phyloP scores from a whole-genome alignment of 139 green algal species.

The Helicosporidium sp. region DNA sequence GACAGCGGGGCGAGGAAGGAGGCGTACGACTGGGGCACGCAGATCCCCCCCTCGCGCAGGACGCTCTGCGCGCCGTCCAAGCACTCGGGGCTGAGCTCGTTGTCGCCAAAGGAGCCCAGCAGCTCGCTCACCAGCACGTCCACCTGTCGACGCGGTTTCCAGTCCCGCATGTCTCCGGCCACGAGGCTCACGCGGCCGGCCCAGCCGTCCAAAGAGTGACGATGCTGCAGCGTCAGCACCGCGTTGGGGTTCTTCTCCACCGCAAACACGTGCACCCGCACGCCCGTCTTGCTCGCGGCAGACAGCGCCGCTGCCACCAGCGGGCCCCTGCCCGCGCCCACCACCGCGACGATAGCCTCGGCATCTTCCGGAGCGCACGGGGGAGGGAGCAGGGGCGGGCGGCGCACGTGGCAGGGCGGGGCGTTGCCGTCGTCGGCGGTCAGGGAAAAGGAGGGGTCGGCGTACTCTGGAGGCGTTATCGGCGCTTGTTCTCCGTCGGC shows the following conservation, averaged over 20 bases:
- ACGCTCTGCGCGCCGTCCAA: slow-evolving; percentile 77
- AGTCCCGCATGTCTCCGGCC: slow-evolving; percentile 68
- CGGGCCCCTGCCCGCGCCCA: slow-evolving; percentile 78
- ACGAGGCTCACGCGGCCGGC: slow-evolving; percentile 40
- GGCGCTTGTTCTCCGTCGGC: not conserved
- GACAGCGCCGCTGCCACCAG: slow-evolving; percentile 58
- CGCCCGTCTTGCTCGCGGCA: slow-evolving; percentile 23
- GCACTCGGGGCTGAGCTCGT: slow-evolving; percentile 93
- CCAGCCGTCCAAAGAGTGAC: slow-evolving; percentile 9
- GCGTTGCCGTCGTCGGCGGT: not conserved
- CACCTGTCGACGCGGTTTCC: slow-evolving; percentile 47
- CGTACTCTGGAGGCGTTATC: slow-evolving; percentile 12
- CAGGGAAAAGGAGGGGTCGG: not conserved
- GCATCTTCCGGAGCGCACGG: not conserved
- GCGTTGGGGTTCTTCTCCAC: slow-evolving; percentile 98
- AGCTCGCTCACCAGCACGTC: slow-evolving; percentile 85
- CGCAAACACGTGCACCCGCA: slow-evolving; percentile 60
- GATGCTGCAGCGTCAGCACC: slow-evolving; percentile 70
- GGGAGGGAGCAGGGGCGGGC: not conserved
- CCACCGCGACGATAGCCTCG: slow-evolving; percentile 69
- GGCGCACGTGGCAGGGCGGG: not conserved
- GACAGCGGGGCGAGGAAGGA: slow-evolving; percentile 58
- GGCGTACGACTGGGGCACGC: slow-evolving; percentile 63
- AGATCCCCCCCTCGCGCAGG: slow-evolving; percentile 50
- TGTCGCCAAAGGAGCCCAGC: slow-evolving; percentile 92